A percentile compares a stretch with the other conserved stretches of the same genome.
Conservation (phyloP, 495 filamentous ascomycete species). For the Penicillium verhagenii region DNA sequence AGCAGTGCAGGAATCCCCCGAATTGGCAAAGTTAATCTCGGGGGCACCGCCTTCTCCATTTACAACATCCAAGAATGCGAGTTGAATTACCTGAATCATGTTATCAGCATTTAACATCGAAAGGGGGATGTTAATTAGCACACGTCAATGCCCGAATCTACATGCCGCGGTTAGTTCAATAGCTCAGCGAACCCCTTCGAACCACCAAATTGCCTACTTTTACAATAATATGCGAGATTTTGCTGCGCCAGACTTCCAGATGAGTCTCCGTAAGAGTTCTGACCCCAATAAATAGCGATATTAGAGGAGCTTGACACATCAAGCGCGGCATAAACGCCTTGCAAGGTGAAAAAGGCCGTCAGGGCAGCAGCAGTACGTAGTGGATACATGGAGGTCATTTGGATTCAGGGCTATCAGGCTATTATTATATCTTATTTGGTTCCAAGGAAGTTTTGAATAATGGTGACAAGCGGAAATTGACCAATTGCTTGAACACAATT, state of each 20-base stretch:
- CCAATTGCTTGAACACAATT: too few relatives aligned
- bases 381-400: too few relatives aligned
- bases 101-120: constrained; percentile 1
- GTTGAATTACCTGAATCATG: constrained; percentile 51
- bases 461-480: too few relatives aligned
- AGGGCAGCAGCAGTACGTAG: too few relatives aligned
- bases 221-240: constrained; percentile 56
- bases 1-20: constrained; percentile 53
- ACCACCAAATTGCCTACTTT: constrained; percentile 50
- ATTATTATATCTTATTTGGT: too few relatives aligned
- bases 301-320: too few relatives aligned
- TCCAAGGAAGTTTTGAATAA: too few relatives aligned
- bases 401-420: too few relatives aligned
- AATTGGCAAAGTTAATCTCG: constrained; percentile 59
- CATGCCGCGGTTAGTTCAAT: not conserved
- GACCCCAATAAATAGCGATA: constrained; percentile 63
- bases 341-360: too few relatives aligned
- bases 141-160: constrained; percentile 43
- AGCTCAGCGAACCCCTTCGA: not conserved
- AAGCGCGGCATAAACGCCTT: too few relatives aligned
- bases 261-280: constrained; percentile 53
- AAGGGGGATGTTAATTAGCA: too few relatives aligned
- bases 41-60: constrained; percentile 49
- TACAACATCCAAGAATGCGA: constrained; percentile 60
- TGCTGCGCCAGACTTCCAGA: constrained; percentile 51